phyloP scores from a whole-genome alignment of 148 eudicot genomes.

The Rhododendron griersonianum region DNA sequence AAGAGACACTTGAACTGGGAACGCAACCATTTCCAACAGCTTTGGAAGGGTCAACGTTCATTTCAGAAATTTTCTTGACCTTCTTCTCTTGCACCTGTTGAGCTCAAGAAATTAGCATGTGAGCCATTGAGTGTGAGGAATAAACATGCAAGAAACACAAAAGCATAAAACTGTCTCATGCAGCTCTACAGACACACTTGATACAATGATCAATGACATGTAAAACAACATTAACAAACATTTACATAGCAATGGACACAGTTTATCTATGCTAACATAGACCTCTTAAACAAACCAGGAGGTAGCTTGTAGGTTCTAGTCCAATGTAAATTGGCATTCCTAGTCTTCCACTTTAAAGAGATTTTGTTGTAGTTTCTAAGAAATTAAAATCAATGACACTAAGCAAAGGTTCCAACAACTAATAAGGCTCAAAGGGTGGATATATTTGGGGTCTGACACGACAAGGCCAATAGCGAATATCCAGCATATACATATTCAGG shows the following conservation, averaged over 20 bases:
- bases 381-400: neutral
- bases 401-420: constrained; percentile 1
- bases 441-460: neutral
- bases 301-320: neutral
- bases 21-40: constrained; percentile 44
- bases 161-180: neutral
- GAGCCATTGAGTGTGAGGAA: neutral
- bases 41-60: constrained; percentile 55
- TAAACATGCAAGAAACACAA: neutral
- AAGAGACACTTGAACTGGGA: constrained; percentile 45
- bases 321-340: neutral
- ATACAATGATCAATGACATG: neutral
- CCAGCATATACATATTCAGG: neutral
- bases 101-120: constrained; percentile 11
- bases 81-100: constrained; percentile 78
- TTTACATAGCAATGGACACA: neutral
- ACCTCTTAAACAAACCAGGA: neutral
- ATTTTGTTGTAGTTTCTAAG: neutral
- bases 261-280: neutral
- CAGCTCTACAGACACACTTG: neutral
- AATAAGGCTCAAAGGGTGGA: neutral
- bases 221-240: neutral
- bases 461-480: neutral
- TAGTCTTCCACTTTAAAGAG: neutral
- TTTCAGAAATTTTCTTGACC: constrained; percentile 61